Evolutionary conservation across 768 basidiomycete species (phyloP).

Genomic region (Neoboletus brunneissimus): DNA sequence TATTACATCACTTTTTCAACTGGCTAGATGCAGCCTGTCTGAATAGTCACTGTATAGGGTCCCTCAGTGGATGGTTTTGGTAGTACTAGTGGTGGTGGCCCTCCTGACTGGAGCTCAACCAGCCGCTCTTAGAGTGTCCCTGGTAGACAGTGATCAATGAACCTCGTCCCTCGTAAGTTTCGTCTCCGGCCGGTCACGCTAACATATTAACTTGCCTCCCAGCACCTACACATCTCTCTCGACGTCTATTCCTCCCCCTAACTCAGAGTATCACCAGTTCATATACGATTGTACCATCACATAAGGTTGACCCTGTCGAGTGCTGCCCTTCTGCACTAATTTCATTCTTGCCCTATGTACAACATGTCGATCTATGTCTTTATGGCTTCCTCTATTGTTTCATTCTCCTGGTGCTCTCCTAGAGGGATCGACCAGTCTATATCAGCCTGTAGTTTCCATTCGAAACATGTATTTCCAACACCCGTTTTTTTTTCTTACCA

Average conservation of each 20-base stretch:
- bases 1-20: constrained; percentile 1
- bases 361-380: background rate
- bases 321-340: too few relatives aligned
- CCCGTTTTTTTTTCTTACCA: background rate
- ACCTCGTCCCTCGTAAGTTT: too few relatives aligned
- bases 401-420: background rate
- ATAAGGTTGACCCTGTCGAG: too few relatives aligned
- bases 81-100: constrained; percentile 3
- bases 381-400: constrained; percentile 4
- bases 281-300: too few relatives aligned
- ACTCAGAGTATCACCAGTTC: too few relatives aligned
- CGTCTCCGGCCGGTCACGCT: too few relatives aligned
- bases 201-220: too few relatives aligned
- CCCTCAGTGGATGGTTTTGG: constrained; percentile 2
- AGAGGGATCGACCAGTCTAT: background rate
- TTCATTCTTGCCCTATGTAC: too few relatives aligned
- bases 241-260: too few relatives aligned
- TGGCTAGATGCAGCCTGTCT: background rate
- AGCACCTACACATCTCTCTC: too few relatives aligned
- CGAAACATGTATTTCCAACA: background rate
- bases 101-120: constrained; percentile 16
- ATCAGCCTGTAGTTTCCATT: constrained; percentile 1
- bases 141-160: too few relatives aligned
- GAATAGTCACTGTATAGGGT: constrained; percentile 3
- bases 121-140: too few relatives aligned